Evolutionary conservation across 176 grass and related monocot species (phyloP), one percentile per base, ranked within the genome.

Genomic region (Themeda triandra): DNA sequence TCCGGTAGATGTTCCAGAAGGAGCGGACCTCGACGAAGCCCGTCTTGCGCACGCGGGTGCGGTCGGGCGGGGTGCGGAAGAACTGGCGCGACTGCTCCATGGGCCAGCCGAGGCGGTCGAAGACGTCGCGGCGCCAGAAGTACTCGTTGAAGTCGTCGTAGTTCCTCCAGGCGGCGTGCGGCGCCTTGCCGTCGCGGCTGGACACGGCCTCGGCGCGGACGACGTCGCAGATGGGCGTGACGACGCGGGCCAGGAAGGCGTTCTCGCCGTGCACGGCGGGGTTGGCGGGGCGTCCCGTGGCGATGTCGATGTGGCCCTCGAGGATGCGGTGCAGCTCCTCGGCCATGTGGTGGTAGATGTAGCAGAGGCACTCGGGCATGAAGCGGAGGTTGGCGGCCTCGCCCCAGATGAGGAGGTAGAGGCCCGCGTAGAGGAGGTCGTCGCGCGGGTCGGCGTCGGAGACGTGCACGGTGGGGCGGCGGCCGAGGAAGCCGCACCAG

Each of bases 91-190:
- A 91, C 58, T 72, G 90, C 67, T 95, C 92, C 35, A 93, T 71
- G 28, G 95, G 95, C 95, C 95, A 98, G 23, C 89, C 63, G 19
- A 98, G 90, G 13, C 82, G 86, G 35, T 93, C 85, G 69, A 95
- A 98, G 19, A 94, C 93, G 70, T 95, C 83, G 8, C 82, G 83
- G 27, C 87, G 86, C 95, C 95, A 98, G 87, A 98, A 98, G 74
- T 95, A 98, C 86, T 98, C 95, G 71, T 98, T 98, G 77, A 98
- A 88, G 82, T 95, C 95, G 39, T 98, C 95, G 24, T 98, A 98
- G 73, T 98, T 98, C 25, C 95, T 85, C 95, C 95, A 98, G 65
- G 91, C 93, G 41, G 91, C 88, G 77, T 98, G 92, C 13, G 95
- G 95, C 28, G 84, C 84, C 18, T 85, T 85, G 53, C 92, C 92